These are phyloP conservation scores for Castanea sativa DNA, from an alignment of 306 rosid genomes.

Conservation along the genomic window DNA sequence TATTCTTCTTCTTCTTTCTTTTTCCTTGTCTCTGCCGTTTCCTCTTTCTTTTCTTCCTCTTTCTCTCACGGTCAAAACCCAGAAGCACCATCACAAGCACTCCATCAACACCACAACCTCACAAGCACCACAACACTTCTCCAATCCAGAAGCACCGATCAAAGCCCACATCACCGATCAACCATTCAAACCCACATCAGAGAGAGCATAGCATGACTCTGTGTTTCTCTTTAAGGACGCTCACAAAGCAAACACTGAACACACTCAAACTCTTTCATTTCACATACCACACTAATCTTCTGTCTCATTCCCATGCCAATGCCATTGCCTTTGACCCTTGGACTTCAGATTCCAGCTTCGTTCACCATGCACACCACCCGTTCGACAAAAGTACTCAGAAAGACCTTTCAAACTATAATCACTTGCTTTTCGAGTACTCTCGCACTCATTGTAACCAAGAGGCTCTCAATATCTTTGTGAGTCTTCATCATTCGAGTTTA, in stretches of 20 bases:
- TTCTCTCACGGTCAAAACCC: too few relatives aligned
- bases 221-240: constrained; percentile 20
- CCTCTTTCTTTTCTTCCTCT: too few relatives aligned
- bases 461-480: constrained; percentile 42
- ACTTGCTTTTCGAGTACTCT: constrained; percentile 47
- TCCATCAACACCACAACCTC: too few relatives aligned
- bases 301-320: background rate
- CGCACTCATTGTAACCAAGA: constrained; percentile 42
- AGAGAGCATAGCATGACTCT: constrained; percentile 38
- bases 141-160: too few relatives aligned
- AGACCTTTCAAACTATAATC: constrained; percentile 33
- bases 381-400: constrained; percentile 53
- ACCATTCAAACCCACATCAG: too few relatives aligned
- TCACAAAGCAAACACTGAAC: constrained; percentile 27
- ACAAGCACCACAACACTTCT: too few relatives aligned
- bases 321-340: background rate
- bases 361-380: constrained; percentile 37
- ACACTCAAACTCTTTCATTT: constrained; percentile 12
- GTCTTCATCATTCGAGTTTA: constrained; percentile 37
- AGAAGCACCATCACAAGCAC: too few relatives aligned
- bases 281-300: background rate
- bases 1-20: too few relatives aligned
- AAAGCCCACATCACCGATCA: too few relatives aligned
- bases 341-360: background rate
- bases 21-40: too few relatives aligned